Conservation (phyloP, 2,329 filamentous ascomycete species). For the Paecilomyces dactylethromorphus region DNA sequence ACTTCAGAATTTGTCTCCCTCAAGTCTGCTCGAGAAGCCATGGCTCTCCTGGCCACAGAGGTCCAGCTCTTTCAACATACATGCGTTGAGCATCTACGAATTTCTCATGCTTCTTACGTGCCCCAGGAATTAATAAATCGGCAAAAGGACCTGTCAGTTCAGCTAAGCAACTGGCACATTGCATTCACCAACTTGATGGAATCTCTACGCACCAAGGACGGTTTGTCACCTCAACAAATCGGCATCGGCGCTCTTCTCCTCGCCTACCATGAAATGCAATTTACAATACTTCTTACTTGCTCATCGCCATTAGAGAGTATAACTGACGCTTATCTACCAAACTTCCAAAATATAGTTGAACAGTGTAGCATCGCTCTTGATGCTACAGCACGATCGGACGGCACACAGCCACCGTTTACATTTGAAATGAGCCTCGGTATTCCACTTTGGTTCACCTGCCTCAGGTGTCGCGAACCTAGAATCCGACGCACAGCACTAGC, state of each 20-base stretch:
- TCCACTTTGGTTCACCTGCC: conserved; percentile 24
- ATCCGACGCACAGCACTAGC: conserved; percentile 21
- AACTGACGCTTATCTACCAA: conserved; percentile 15
- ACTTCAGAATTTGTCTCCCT: conserved; percentile 12
- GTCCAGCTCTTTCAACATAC: conserved; percentile 14
- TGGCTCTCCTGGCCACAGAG: conserved; percentile 17
- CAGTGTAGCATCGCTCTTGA: conserved; percentile 9
- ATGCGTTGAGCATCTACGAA: conserved; percentile 12
- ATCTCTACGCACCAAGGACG: background rate
- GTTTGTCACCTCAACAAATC: conserved; percentile 9
- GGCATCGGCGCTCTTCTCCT: conserved; percentile 15
- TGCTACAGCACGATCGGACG: conserved; percentile 12
- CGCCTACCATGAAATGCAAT: conserved; percentile 17
- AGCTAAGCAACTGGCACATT: conserved; percentile 16
- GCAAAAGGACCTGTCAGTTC: conserved; percentile 9
- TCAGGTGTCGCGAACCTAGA: conserved; percentile 25
- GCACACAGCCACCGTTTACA: conserved; percentile 22
- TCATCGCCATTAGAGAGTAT: conserved; percentile 12
- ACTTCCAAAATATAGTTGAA: background rate
- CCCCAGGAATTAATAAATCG: conserved; percentile 9
- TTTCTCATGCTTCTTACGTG: conserved; percentile 5
- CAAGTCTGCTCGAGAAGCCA: conserved; percentile 18
- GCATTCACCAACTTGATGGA: conserved; percentile 15
- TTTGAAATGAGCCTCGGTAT: conserved; percentile 23
- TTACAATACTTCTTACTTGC: conserved; percentile 15